Conservation (phyloP, 768 basidiomycete genomes). For the Amanita rubescens region DNA sequence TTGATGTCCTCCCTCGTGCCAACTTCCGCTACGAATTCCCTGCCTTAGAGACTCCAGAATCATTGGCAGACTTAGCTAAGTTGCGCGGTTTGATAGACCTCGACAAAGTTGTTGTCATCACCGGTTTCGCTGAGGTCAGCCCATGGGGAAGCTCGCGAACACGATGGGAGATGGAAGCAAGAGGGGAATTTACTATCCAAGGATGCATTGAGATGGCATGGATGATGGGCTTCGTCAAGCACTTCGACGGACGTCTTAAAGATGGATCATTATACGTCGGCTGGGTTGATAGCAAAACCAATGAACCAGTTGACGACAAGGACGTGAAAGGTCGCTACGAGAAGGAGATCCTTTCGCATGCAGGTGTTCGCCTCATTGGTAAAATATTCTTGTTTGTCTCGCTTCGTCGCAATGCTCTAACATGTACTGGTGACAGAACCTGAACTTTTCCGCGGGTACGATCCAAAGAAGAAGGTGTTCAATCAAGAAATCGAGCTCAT, state of each 20-base stretch:
- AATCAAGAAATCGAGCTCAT: slow-evolving; percentile 95
- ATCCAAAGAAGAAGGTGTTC: slow-evolving; percentile 96
- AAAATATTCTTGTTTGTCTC: slow-evolving; percentile 16
- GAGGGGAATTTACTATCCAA: slow-evolving; percentile 94
- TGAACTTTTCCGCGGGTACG: slow-evolving; percentile 95
- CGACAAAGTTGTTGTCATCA: slow-evolving; percentile 93
- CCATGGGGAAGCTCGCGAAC: slow-evolving; percentile 99
- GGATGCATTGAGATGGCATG: slow-evolving; percentile 99
- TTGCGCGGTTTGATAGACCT: slow-evolving; percentile 88
- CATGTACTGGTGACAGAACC: slow-evolving; percentile 55
- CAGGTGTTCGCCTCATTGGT: slow-evolving; percentile 95
- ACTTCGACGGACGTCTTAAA: slow-evolving; percentile 96
- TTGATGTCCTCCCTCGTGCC: slow-evolving; percentile 91
- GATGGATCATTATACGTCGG: slow-evolving; percentile 90
- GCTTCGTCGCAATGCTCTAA: background rate
- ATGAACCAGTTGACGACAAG: slow-evolving; percentile 95
- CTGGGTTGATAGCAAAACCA: slow-evolving; percentile 94
- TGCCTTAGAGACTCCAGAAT: slow-evolving; percentile 60
- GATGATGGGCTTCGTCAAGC: slow-evolving; percentile 99
- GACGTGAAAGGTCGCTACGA: slow-evolving; percentile 92
- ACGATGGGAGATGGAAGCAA: slow-evolving; percentile 99
- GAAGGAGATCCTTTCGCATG: slow-evolving; percentile 85
- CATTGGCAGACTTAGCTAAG: slow-evolving; percentile 65
- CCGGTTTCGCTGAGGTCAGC: slow-evolving; percentile 95
- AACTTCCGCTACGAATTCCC: slow-evolving; percentile 99